Conservation (phyloP, 2,329 filamentous ascomycete genomes). For the Rutstroemia sp. region DNA sequence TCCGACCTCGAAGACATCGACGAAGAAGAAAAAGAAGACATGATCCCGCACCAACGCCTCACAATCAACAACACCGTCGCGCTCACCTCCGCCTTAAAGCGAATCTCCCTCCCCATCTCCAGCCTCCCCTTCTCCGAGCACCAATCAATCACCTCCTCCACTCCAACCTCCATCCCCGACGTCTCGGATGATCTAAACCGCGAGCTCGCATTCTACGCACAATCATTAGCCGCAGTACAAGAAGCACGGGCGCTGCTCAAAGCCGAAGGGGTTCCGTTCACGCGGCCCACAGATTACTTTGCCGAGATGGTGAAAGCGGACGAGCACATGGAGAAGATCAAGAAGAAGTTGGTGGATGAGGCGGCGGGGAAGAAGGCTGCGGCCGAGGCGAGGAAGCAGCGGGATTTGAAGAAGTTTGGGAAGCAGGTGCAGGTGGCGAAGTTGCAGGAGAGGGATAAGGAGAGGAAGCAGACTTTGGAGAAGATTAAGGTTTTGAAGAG, state of each 20-base stretch:
- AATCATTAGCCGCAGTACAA: slow-evolving; percentile 73
- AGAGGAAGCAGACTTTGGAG: slow-evolving; percentile 86
- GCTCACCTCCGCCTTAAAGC: slow-evolving; percentile 70
- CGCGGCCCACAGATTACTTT: slow-evolving; percentile 89
- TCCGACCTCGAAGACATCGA: slow-evolving; percentile 75
- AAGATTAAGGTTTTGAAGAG: slow-evolving; percentile 94
- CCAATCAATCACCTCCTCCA: slow-evolving; percentile 64
- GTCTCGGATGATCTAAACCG: slow-evolving; percentile 87
- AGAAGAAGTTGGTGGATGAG: slow-evolving; percentile 85
- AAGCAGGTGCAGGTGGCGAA: slow-evolving; percentile 97
- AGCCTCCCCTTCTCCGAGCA: slow-evolving; percentile 75
- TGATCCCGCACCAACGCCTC: slow-evolving; percentile 83
- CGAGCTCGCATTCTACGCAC: slow-evolving; percentile 88
- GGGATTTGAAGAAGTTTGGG: slow-evolving; percentile 97
- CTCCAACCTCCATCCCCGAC: slow-evolving; percentile 68
- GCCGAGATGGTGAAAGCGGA: slow-evolving; percentile 99
- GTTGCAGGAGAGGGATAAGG: slow-evolving; percentile 86
- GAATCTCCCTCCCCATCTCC: slow-evolving; percentile 63
- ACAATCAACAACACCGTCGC: slow-evolving; percentile 97
- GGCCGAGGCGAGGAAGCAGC: slow-evolving; percentile 81
- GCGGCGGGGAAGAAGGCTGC: slow-evolving; percentile 88
- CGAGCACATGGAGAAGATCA: slow-evolving; percentile 96
- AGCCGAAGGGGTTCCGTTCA: slow-evolving; percentile 78
- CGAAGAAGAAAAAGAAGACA: slow-evolving; percentile 76
- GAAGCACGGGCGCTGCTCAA: slow-evolving; percentile 67